Evolutionary conservation across 768 basidiomycete genomes (phyloP).

Genomic region (Chalciporus pseudorubinellus): DNA sequence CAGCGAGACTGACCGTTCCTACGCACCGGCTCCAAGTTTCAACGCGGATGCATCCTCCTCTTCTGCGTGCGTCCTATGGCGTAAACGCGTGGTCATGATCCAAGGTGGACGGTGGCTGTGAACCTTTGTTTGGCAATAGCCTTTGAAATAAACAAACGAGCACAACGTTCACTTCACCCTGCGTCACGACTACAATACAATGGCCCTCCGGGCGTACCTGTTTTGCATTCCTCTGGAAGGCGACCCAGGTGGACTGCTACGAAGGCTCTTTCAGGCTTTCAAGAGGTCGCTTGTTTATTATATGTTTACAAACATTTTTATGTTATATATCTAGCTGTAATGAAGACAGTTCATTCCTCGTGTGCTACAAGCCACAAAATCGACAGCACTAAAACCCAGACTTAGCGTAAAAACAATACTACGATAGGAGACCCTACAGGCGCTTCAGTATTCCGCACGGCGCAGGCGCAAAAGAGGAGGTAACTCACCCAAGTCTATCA

Average conservation of each 20-base stretch:
- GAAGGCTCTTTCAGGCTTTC: too few species aligned
- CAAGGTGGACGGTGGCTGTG: conserved; percentile 51
- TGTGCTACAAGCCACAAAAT: conserved; percentile 26
- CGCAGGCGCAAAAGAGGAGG: not conserved
- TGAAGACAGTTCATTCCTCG: conserved; percentile 22
- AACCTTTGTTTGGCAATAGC: conserved; percentile 33
- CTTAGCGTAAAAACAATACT: conserved; percentile 22
- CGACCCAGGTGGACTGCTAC: too few species aligned
- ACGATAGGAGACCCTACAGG: conserved; percentile 10
- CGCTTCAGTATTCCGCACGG: conserved; percentile 2
- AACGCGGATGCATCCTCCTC: conserved; percentile 85
- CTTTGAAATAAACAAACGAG: conserved; percentile 28
- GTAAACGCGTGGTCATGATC: conserved; percentile 54
- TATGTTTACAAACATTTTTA: conserved; percentile 38
- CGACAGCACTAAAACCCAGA: conserved; percentile 29
- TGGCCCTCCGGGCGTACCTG: too few species aligned
- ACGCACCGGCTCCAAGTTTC: conserved; percentile 72
- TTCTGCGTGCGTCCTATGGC: conserved; percentile 64
- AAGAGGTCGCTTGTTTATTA: too few species aligned
- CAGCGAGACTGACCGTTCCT: not conserved
- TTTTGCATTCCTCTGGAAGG: too few species aligned
- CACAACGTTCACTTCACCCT: too few species aligned
- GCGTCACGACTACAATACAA: too few species aligned
- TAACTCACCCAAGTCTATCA: conserved; percentile 24
- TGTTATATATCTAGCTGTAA: conserved; percentile 33